Base-by-base conservation (phyloP, 1,284 basidiomycete genomes). In the Pholiota adiposa region DNA sequence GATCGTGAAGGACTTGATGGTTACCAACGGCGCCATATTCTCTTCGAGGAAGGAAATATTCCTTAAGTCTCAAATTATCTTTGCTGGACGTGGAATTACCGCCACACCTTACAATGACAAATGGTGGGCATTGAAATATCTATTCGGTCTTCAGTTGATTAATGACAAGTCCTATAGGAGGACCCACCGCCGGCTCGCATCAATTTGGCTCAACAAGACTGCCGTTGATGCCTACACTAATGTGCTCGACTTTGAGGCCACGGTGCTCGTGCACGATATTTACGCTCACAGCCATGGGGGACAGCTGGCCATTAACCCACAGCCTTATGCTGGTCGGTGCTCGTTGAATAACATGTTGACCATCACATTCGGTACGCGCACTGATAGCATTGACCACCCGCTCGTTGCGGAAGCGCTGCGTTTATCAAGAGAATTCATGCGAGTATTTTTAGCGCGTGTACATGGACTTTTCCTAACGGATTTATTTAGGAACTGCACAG, bases 291-390 rank as follows among this genome's bases (percentile, higher is more conserved):
- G 69, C 1, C 63, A 65, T n/a, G 71, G 65, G 19, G 77, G 76
- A 12, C 44, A 33, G 6, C 53, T 62, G 7, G 69, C 75, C 0
- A 66, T 78, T 51, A 75, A 77, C 52, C 75, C 75, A 3, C 70
- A 72, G 50, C 69, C 68, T 8, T 67, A 73, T 46, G 70, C 71
- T 12, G 75, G 73, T 31, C 70, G 75, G 16, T 76, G 68, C 63
- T 69, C 75, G 4, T 64, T 77, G 14, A 78, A 77, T 66, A 77
- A 77, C 64, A 79, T 79, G 69, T 65, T 78, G 21, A 72, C 69
- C 4, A 73, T 77, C 31, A 70, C 69, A 44, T 78, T 77, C 59
- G 76, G 74, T 2, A 72, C 63, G 14, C 75, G 75, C 6, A 77
- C 75, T 0, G 74, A 76, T 49, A 66, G 66, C 21, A 69, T 73